Conservation (phyloP, 768 basidiomycete species). For the Daedaleopsis nitida region DNA sequence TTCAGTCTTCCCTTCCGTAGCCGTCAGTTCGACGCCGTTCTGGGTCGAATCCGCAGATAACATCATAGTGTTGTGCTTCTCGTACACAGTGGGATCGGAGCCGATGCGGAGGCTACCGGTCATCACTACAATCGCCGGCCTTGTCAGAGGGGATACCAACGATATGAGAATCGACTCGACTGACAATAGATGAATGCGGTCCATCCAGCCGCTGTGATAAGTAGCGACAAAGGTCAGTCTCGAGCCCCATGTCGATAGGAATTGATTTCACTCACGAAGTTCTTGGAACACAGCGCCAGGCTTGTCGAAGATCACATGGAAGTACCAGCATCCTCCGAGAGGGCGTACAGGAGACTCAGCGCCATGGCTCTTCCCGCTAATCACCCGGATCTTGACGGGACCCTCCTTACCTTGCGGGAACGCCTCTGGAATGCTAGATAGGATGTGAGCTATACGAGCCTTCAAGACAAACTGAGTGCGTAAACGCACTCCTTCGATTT, state of each 20-base stretch:
- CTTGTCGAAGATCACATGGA: constrained; percentile 72
- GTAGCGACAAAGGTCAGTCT: not conserved
- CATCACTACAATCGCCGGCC: constrained; percentile 46
- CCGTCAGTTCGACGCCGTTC: constrained; percentile 68
- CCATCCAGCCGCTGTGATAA: constrained; percentile 72
- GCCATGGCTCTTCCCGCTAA: constrained; percentile 88
- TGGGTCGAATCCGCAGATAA: constrained; percentile 61
- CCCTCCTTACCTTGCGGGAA: constrained; percentile 73
- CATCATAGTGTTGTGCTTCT: constrained; percentile 80
- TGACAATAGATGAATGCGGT: constrained; percentile 84
- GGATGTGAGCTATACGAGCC: not conserved
- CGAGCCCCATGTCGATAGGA: no score
- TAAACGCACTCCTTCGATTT: constrained; percentile 55
- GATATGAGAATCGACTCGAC: constrained; percentile 27
- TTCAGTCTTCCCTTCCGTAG: constrained; percentile 63
- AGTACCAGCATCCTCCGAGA: constrained; percentile 92
- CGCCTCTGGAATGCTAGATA: constrained; percentile 64
- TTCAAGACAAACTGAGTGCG: not conserved
- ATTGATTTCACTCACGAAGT: constrained; percentile 55
- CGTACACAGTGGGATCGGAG: constrained; percentile 45
- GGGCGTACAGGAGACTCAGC: constrained; percentile 87
- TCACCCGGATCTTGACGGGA: constrained; percentile 73
- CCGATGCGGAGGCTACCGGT: constrained; percentile 71
- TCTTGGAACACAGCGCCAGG: constrained; percentile 76
- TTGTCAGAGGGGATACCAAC: not conserved